Base-by-base conservation (phyloP, 228 moss, liverwort and hornwort species). In the Sphagnum fallax region DNA sequence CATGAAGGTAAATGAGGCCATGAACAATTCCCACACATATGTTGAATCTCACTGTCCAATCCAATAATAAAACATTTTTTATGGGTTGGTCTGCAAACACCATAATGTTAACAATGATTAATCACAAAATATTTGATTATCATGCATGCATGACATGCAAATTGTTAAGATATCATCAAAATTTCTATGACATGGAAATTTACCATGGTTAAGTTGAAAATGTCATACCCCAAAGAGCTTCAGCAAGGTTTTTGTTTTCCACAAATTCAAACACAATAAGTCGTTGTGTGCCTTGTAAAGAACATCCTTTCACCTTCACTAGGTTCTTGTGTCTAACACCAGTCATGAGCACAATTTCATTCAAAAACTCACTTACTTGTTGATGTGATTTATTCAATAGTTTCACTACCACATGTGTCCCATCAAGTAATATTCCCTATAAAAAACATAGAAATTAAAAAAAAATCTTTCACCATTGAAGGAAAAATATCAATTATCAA, bases 291-390 rank as follows among this genome's bases (percentile, higher is more conserved):
- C 83, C 74, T 70, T 77, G 77, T 16, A 90, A 71, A 64, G 82
- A 84, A 62, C 89, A 90, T 67, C 89, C 89, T 79, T 90, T 87
- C 7, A 90, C 73, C 71, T 79, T 84, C 18, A 90, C 78, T 64
- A 90, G 66, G 79, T 90, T 90, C 64, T 79, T 76, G 70, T 90
- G 90, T 70, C 79, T 82, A 60, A 90, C 87, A 73, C 90, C 72
- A 66, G 84, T 84, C 57, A 90, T 90, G 57, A 80, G 66, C 69
- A 86, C 74, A 57, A 90, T 78, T 68, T 85, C 88, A 60, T 90
- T 85, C 50, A 90, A 70, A 50, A 90, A 88, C 67, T 88, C 85
- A 13, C 8, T 68, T 67, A 83, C 84, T 51, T 77, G 83, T 71
- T 85, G 88, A 58, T 80, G 72, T 7, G 85, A 88, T 65, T 79